Base-by-base conservation (phyloP, 2,329 filamentous ascomycete genomes). In the Penicillium capsulatum region DNA sequence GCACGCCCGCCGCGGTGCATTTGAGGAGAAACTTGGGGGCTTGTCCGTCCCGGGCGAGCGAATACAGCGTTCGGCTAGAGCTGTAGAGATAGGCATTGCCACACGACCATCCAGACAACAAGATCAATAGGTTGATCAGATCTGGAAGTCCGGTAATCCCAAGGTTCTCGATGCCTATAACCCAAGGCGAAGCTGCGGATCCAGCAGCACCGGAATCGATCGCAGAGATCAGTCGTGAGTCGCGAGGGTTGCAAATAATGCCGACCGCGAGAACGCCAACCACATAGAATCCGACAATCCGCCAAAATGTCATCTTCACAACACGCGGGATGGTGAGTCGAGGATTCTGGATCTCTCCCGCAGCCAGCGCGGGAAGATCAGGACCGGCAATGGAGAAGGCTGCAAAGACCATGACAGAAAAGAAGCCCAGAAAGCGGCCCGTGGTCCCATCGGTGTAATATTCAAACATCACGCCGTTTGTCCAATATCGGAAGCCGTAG, bases 281-380 rank as follows among this genome's bases (percentile, higher is more conserved):
- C n/a, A 86, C 75, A 62, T 87, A 88, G 61, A 89, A 89, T 7
- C 76, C 69, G 0, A 83, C 81, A 17, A 90, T 70, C n/a, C 85
- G 81, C 64, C 83, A 88, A 61, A 88, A 87, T 2, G 87, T 83
- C 47, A 81, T 78, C 41, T 85, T 84, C 60, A 80, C 86, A 1
- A 84, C 85, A 15, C 77, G 78, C 0, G 84, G 84, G 63, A 90
- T 81, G 14, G 80, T 76, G n/a, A 66, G 66, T 4, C 82, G 76
- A 0, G 83, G 83, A 50, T 85, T 83, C 51, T 83, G 76, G 5
- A 82, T 78, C 57, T 87, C 83, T 17, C 79, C 81, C 2, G 81
- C 81, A 0, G 73, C 69, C 59, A 73, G 65, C 2, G 66, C 57
- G 45, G 83, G 76, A 57, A 81, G 77, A 52, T 84, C 80, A 0